Evolutionary conservation across 148 eudicot species (phyloP).

Genomic region (Fagopyrum esculentum): DNA sequence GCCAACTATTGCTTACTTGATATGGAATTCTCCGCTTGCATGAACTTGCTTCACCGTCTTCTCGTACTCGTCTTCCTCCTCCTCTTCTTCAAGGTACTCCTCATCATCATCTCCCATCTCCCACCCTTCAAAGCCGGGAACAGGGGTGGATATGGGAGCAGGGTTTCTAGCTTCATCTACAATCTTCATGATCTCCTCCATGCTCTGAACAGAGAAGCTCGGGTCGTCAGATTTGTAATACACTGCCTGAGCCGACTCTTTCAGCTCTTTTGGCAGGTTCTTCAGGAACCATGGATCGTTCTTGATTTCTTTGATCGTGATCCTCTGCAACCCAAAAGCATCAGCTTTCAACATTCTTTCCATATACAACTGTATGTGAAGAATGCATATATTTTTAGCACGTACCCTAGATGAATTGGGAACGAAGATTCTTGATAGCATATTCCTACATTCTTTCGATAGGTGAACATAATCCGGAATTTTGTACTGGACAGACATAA

Average conservation of each 20-base stretch:
- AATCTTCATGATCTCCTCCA: slow-evolving; percentile 45
- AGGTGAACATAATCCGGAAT: slow-evolving; percentile 84
- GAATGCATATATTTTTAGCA: background rate
- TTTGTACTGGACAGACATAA: slow-evolving; percentile 61
- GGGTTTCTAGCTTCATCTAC: slow-evolving; percentile 36
- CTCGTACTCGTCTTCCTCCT: slow-evolving; percentile 62
- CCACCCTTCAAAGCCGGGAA: slow-evolving; percentile 29
- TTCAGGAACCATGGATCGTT: slow-evolving; percentile 55
- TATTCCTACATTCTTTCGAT: slow-evolving; percentile 64
- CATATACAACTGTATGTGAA: background rate
- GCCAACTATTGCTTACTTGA: slow-evolving; percentile 17
- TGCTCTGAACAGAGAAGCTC: slow-evolving; percentile 33
- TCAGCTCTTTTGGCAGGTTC: slow-evolving; percentile 41
- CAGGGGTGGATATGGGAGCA: slow-evolving; percentile 29
- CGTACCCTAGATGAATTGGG: slow-evolving; percentile 51
- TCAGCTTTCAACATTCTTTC: too few relatives aligned
- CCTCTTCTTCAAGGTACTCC: slow-evolving; percentile 18
- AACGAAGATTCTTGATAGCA: slow-evolving; percentile 64
- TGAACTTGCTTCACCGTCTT: slow-evolving; percentile 66
- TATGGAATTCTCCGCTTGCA: slow-evolving; percentile 56
- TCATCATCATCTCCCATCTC: slow-evolving; percentile 24
- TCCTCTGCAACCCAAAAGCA: slow-evolving; percentile 26
- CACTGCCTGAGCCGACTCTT: slow-evolving; percentile 33
- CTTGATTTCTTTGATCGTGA: slow-evolving; percentile 43
- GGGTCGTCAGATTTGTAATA: slow-evolving; percentile 37